Conservation (phyloP, 306 rosid genomes). For the Astragalus membranaceus region DNA sequence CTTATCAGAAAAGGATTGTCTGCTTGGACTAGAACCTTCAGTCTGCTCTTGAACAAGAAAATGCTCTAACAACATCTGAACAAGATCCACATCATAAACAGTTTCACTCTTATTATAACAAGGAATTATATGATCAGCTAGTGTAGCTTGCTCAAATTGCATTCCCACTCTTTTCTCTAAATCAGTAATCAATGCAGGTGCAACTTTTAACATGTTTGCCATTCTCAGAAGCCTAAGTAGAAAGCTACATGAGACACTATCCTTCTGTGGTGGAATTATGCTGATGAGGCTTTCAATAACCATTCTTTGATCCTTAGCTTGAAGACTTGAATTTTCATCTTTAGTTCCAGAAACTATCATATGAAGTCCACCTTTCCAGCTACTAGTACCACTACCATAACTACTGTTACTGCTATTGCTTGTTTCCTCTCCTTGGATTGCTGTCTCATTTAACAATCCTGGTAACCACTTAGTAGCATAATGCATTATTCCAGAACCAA, state of each 20-base stretch:
- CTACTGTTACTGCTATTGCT: conserved; percentile 43
- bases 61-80: too few relatives aligned
- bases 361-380: too few relatives aligned
- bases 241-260: conserved; percentile 88
- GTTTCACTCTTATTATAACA: too few relatives aligned
- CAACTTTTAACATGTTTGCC: conserved; percentile 93
- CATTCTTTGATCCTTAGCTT: conserved; percentile 82
- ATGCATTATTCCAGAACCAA: conserved; percentile 78
- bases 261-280: conserved; percentile 92
- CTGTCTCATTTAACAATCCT: conserved; percentile 40
- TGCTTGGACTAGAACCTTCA: too few relatives aligned
- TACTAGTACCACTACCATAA: conserved; percentile 23
- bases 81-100: too few relatives aligned
- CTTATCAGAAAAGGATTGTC: too few relatives aligned
- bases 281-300: conserved; percentile 89
- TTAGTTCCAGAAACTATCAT: conserved; percentile 58
- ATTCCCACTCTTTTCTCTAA: too few relatives aligned
- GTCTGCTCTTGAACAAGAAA: too few relatives aligned
- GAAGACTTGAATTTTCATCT: conserved; percentile 51
- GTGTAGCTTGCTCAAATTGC: too few relatives aligned
- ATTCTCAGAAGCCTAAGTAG: conserved; percentile 78
- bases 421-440: conserved; percentile 48
- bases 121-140: too few relatives aligned
- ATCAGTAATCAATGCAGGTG: too few relatives aligned
- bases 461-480: conserved; percentile 86